Percentiles rank a stretch among this genome's conserved stretches.
Conservation (phyloP, 768 basidiomycete genomes). For the Dentipellis fragilis region DNA sequence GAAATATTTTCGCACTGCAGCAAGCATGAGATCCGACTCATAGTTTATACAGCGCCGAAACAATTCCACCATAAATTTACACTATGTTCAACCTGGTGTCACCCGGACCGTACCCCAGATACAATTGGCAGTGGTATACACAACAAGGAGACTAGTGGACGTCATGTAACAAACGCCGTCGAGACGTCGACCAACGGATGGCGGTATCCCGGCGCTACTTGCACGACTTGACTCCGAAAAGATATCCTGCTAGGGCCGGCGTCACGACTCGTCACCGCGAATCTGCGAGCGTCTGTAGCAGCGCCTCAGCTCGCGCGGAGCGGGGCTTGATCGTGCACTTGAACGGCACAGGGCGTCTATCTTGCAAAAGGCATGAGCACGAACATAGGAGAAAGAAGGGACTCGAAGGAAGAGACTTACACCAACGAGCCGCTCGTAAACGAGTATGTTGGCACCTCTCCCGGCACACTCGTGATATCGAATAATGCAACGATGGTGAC, state of each 20-base stretch:
- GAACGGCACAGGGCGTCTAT: background rate
- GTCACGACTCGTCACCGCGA: background rate
- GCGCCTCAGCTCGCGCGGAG: background rate
- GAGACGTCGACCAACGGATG: no score
- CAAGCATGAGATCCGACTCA: no score
- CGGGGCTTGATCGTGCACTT: background rate
- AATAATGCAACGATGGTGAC: constrained; percentile 13
- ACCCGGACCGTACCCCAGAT: no score
- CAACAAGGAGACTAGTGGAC: no score
- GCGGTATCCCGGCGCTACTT: background rate
- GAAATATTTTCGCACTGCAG: no score
- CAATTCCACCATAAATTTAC: no score
- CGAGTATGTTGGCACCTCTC: constrained; percentile 7
- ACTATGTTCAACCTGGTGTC: no score
- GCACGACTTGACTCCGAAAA: background rate
- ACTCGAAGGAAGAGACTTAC: constrained; percentile 2
- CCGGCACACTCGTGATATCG: constrained; percentile 9
- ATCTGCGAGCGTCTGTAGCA: background rate
- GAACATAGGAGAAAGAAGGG: background rate
- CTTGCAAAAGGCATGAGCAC: background rate
- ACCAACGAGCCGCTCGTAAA: constrained; percentile 10
- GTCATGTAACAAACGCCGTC: no score
- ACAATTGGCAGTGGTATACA: no score
- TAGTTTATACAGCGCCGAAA: no score
- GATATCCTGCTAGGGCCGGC: background rate